Conservation (phyloP, 306 rosid species). For the Biancaea sappan region DNA sequence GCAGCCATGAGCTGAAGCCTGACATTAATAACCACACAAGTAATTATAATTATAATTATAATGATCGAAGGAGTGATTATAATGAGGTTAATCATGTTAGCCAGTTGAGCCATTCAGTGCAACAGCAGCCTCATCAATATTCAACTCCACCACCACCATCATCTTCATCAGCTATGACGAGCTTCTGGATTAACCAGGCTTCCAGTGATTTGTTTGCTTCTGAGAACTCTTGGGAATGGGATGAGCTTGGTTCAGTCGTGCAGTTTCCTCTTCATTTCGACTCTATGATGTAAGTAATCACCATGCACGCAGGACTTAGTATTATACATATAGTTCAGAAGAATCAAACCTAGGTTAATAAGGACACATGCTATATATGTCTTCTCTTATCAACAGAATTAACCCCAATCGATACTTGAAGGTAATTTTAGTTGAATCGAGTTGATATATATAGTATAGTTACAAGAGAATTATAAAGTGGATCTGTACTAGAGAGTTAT, state of each 20-base stretch:
- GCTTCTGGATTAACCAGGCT: conserved; percentile 40
- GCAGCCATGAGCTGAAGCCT: conserved; percentile 50
- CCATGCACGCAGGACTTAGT: too few species aligned
- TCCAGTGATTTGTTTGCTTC: conserved; percentile 32
- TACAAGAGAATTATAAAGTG: not conserved
- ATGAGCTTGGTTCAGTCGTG: conserved; percentile 76
- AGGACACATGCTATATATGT: too few species aligned
- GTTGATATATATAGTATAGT: not conserved
- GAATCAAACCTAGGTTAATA: too few species aligned
- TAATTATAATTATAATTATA: not conserved
- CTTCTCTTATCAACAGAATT: too few species aligned
- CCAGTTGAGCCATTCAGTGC: conserved; percentile 28
- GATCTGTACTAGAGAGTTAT: conserved; percentile 2
- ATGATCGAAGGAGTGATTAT: conserved; percentile 27
- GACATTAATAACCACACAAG: not conserved
- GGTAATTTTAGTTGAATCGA: not conserved
- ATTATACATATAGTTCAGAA: too few species aligned
- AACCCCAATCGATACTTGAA: not conserved
- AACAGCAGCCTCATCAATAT: conserved; percentile 36
- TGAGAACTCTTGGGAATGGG: conserved; percentile 55
- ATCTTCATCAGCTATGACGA: conserved; percentile 40
- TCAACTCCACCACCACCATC: not conserved
- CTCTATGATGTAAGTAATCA: conserved; percentile 29
- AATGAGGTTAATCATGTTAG: conserved; percentile 34
- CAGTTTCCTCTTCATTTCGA: conserved; percentile 60